phyloP scores from a whole-genome alignment of 1,284 basidiomycete genomes.

The Ganoderma resinaceum region DNA sequence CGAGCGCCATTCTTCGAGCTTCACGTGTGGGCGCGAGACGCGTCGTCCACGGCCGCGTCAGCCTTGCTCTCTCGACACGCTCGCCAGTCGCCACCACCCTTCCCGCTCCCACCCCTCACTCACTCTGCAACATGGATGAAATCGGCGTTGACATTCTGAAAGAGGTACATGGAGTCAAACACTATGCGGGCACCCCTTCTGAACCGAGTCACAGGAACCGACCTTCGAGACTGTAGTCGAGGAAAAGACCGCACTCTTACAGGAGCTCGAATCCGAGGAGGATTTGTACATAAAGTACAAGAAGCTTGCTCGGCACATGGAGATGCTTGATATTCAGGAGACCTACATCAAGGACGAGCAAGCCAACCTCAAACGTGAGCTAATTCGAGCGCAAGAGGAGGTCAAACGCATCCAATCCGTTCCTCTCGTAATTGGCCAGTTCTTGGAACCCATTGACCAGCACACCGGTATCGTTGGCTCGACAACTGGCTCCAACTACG shows the following conservation, averaged over 20 bases:
- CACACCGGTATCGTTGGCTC: conserved; percentile 97
- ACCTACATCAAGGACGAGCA: conserved; percentile 99
- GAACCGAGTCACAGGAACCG: conserved; percentile 71
- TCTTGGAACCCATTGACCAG: conserved; percentile 99
- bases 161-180: conserved; percentile 60
- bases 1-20: conserved; percentile 14
- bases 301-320: conserved; percentile 90
- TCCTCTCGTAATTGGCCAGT: conserved; percentile 99
- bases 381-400: conserved; percentile 98
- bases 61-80: conserved; percentile 38
- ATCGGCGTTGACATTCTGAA: conserved; percentile 86
- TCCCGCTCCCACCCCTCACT: conserved; percentile 24
- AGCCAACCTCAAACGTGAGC: conserved; percentile 96
- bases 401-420: conserved; percentile 99
- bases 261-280: conserved; percentile 85
- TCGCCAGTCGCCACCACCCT: conserved; percentile 23
- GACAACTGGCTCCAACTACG: conserved; percentile 98
- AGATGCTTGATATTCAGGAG: conserved; percentile 95
- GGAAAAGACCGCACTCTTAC: conserved; percentile 87
- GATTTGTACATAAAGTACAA: conserved; percentile 96
- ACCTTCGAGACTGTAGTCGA: conserved; percentile 88
- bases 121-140: conserved; percentile 67
- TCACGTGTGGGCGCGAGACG: conserved; percentile 32
- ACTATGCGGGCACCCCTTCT: conserved; percentile 15
- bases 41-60: conserved; percentile 58